Percentiles rank a stretch among this genome's conserved stretches.
Evolutionary conservation across 2,329 filamentous ascomycete species (phyloP).

Genomic region (Sporothrix euskadiensis): DNA sequence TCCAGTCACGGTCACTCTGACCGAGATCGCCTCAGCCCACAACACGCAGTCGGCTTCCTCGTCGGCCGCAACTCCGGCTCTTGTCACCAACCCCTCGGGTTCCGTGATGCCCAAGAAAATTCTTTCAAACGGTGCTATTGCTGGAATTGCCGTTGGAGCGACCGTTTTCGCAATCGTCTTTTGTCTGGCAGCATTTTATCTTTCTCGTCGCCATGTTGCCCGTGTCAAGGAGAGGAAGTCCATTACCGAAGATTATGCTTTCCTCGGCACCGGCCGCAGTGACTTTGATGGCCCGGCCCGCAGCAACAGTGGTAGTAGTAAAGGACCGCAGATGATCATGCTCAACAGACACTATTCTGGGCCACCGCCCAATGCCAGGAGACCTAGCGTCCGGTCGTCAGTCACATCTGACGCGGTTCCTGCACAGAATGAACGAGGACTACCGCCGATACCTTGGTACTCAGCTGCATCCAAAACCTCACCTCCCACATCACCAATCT

Average conservation of each 20-base stretch:
- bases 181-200: slow-evolving; percentile 12
- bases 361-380: slow-evolving; percentile 22
- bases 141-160: slow-evolving; percentile 33
- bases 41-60: not conserved
- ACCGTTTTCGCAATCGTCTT: slow-evolving; percentile 23
- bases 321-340: not conserved
- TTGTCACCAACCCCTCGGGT: not conserved
- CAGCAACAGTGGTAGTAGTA: not conserved
- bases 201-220: slow-evolving; percentile 23
- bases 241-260: slow-evolving; percentile 39
- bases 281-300: not conserved
- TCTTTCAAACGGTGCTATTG: slow-evolving; percentile 31
- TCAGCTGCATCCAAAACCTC: not conserved
- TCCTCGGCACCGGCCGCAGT: slow-evolving; percentile 42
- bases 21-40: slow-evolving; percentile 23
- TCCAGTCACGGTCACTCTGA: slow-evolving; percentile 32
- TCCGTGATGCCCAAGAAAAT: not conserved
- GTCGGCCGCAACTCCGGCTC: slow-evolving; percentile 6
- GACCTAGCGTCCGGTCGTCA: not conserved
- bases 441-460: slow-evolving; percentile 30
- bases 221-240: slow-evolving; percentile 3
- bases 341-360: slow-evolving; percentile 28
- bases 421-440: slow-evolving; percentile 26
- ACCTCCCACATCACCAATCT: slow-evolving; percentile 11
- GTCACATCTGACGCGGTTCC: not conserved